These are phyloP conservation scores for Amoeboaphelidium protococcarum DNA, from an alignment of 371 early-diverging fungal genomes.

Conservation along the genomic window DNA sequence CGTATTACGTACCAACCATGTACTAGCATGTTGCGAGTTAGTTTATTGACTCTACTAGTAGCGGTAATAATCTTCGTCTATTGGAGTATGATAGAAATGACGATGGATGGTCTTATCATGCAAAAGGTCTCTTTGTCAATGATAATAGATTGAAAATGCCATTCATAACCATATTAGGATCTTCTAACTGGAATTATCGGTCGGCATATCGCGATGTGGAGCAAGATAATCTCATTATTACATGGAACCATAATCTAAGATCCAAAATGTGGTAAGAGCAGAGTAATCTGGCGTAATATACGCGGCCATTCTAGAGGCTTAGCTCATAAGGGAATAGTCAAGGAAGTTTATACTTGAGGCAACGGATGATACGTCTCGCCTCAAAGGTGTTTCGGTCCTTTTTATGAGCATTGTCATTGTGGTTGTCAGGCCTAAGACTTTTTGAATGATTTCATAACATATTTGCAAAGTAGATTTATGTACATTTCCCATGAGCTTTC, in stretches of 20 bases:
- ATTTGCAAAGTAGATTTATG: too few relatives aligned
- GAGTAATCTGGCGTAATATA: not conserved
- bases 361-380: too few relatives aligned
- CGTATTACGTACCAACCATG: constrained; percentile 56
- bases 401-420: too few relatives aligned
- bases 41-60: constrained; percentile 18
- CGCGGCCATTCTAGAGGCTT: too few relatives aligned
- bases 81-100: constrained; percentile 38
- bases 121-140: constrained; percentile 26
- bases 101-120: constrained; percentile 76
- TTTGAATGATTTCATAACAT: too few relatives aligned
- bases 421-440: too few relatives aligned
- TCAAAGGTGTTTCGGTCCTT: too few relatives aligned
- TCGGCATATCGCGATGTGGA: constrained; percentile 72
- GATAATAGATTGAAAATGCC: constrained; percentile 12
- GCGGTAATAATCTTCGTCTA: constrained; percentile 17
- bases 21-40: constrained; percentile 48
- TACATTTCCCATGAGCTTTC: too few relatives aligned
- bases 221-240: constrained; percentile 45
- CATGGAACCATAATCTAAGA: constrained; percentile 22
- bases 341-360: too few relatives aligned
- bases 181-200: constrained; percentile 70
- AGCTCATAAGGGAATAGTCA: too few relatives aligned
- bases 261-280: constrained; percentile 25
- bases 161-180: constrained; percentile 53